phyloP scores from a whole-genome alignment of 768 basidiomycete species.

The Tubosaeta brunneosetosa region DNA sequence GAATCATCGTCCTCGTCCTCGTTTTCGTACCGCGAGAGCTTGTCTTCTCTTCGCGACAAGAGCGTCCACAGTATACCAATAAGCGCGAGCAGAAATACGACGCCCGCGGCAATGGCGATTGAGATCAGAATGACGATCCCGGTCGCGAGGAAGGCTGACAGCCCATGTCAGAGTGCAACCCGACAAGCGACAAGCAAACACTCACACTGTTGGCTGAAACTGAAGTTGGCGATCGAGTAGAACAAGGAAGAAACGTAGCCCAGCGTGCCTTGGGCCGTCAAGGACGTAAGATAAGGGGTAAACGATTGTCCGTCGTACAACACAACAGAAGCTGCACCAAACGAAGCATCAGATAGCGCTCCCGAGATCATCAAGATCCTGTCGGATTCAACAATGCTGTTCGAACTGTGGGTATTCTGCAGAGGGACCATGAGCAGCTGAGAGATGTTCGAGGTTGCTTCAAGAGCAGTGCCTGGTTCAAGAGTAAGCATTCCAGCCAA shows the following conservation, averaged over 20 bases:
- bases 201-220: constrained; percentile 68
- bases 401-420: constrained; percentile 64
- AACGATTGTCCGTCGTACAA: constrained; percentile 82
- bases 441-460: constrained; percentile 59
- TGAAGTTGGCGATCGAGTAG: constrained; percentile 74
- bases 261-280: constrained; percentile 56
- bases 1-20: constrained; percentile 77
- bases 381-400: constrained; percentile 72
- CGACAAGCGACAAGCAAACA: constrained; percentile 9
- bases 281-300: constrained; percentile 77
- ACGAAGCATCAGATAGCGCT: constrained; percentile 56
- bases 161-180: neutral
- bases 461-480: constrained; percentile 48
- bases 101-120: constrained; percentile 92
- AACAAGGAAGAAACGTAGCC: constrained; percentile 78
- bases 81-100: constrained; percentile 82
- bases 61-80: constrained; percentile 87
- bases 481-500: neutral
- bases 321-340: constrained; percentile 78
- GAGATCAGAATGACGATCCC: constrained; percentile 96
- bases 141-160: constrained; percentile 76
- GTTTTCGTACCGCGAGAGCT: constrained; percentile 56
- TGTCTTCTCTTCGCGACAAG: constrained; percentile 78
- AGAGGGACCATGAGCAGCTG: constrained; percentile 91
- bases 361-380: constrained; percentile 91